Conservation (phyloP, 2,329 filamentous ascomycete species). For the Fusarium tupiense region DNA sequence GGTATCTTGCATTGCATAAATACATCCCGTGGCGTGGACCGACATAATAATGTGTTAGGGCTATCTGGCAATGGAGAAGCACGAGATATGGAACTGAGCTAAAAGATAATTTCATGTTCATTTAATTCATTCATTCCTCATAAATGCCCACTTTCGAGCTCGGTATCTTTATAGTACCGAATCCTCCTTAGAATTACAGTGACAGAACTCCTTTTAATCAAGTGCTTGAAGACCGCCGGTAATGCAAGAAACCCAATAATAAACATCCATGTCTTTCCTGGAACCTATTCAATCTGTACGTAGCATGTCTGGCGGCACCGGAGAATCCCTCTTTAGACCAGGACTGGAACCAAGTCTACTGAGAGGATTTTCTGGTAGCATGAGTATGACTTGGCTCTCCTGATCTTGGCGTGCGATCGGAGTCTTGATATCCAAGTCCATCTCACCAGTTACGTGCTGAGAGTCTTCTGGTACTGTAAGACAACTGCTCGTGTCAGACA, state of each 20-base stretch:
- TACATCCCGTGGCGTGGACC: neutral
- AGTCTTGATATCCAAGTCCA: conserved; percentile 53
- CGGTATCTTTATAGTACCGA: conserved; percentile 23
- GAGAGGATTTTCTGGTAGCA: conserved; percentile 49
- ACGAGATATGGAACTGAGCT: neutral
- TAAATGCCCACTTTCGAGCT: conserved; percentile 15
- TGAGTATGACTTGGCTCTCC: conserved; percentile 16
- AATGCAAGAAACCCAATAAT: conserved; percentile 18
- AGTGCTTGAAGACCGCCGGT: conserved; percentile 4
- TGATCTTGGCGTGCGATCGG: conserved; percentile 46
- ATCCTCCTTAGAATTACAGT: neutral
- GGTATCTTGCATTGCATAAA: neutral
- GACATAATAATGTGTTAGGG: neutral
- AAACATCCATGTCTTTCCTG: neutral
- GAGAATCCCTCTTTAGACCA: conserved; percentile 24
- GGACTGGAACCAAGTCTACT: conserved; percentile 53
- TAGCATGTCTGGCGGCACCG: conserved; percentile 33
- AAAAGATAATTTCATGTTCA: neutral
- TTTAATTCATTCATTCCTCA: conserved; percentile 27
- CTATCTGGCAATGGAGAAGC: neutral
- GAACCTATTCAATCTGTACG: neutral
- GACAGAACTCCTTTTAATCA: conserved; percentile 11
- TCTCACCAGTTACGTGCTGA: conserved; percentile 43
- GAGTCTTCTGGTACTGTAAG: conserved; percentile 46
- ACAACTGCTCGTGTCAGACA: conserved; percentile 59